Evolutionary conservation across 441 rosid genomes (phyloP).

Genomic region (Cnidoscolus chayamansa): DNA sequence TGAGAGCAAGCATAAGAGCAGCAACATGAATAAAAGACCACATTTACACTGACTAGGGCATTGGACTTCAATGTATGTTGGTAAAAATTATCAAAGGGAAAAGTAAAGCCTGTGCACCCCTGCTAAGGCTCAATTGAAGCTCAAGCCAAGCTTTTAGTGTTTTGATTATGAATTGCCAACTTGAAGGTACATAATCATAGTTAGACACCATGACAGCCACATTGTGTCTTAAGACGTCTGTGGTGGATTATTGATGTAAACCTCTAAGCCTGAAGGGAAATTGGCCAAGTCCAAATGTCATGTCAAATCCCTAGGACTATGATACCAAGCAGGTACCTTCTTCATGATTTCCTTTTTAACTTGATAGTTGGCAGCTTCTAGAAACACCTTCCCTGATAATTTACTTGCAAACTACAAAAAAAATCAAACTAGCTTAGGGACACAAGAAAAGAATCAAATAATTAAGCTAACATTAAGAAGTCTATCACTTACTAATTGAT

Average conservation of each 20-base stretch:
- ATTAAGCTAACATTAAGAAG: neutral
- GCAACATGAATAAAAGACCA: neutral
- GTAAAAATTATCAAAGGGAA: neutral
- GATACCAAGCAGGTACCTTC: constrained; percentile 45
- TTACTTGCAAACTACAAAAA: constrained; percentile 51
- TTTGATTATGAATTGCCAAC: neutral
- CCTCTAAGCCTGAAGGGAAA: too few relatives aligned
- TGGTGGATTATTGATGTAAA: too few relatives aligned
- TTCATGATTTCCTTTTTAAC: constrained; percentile 66
- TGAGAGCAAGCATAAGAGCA: neutral
- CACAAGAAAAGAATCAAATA: constrained; percentile 9
- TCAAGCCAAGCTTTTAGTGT: neutral
- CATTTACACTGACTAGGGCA: neutral
- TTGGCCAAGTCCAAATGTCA: too few relatives aligned
- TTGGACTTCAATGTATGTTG: neutral
- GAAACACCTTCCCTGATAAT: constrained; percentile 62
- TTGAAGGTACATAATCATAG: too few relatives aligned
- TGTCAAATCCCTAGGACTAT: neutral
- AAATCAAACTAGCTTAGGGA: constrained; percentile 27
- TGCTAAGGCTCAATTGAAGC: neutral
- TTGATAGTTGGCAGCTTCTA: constrained; percentile 84
- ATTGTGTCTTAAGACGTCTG: too few relatives aligned
- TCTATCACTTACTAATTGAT: constrained; percentile 62
- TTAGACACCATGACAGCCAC: too few relatives aligned
- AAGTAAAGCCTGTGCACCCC: neutral